Evolutionary conservation across 208 protist genomes (phyloP).

Genomic region (Acanthamoeba culbertsoni): DNA sequence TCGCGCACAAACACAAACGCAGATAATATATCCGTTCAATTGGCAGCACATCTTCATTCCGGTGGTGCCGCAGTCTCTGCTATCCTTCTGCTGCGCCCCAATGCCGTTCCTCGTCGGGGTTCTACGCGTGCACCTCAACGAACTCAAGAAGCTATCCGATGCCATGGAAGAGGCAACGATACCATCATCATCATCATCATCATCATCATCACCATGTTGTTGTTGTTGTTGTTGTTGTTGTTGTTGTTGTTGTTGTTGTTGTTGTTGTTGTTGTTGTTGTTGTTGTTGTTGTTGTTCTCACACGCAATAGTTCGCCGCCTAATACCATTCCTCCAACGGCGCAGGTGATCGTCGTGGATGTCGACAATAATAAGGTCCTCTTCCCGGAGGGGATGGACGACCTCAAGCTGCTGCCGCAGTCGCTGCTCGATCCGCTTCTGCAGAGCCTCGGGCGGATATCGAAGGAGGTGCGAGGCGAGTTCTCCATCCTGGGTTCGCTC

Average conservation of each 20-base stretch:
- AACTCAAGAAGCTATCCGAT: slow-evolving; percentile 4
- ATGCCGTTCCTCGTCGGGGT: slow-evolving; percentile 59
- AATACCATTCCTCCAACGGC: not conserved
- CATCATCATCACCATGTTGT: too few species aligned
- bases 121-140: not conserved
- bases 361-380: slow-evolving; percentile 46
- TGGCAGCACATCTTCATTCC: slow-evolving; percentile 65
- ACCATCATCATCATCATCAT: not conserved
- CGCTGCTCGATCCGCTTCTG: not conserved
- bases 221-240: too few species aligned
- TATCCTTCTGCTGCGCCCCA: slow-evolving; percentile 55
- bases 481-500: not conserved
- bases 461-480: not conserved
- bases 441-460: not conserved
- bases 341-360: slow-evolving; percentile 12
- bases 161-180: slow-evolving; percentile 56
- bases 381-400: not conserved
- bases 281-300: too few species aligned
- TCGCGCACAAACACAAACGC: too few species aligned
- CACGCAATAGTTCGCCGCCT: too few species aligned
- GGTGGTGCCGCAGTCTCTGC: slow-evolving; percentile 11
- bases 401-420: not conserved
- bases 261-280: too few species aligned
- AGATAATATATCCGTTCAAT: slow-evolving; percentile 41
- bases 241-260: too few species aligned